Conservation (phyloP, 495 filamentous ascomycete species). For the Glarea lozoyensis region DNA sequence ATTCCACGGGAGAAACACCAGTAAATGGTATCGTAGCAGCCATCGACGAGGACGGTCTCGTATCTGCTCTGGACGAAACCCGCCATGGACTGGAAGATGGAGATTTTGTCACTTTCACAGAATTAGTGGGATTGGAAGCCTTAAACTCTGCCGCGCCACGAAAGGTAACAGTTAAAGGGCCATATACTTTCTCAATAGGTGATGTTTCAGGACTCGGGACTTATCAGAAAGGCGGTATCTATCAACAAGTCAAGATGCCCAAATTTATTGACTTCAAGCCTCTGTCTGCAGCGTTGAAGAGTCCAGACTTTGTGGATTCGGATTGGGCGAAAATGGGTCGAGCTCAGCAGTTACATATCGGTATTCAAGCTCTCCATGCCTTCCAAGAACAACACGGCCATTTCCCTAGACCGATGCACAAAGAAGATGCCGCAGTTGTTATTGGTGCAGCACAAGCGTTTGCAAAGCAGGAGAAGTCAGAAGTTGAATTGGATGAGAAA, state of each 20-base stretch:
- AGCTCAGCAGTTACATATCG: slow-evolving; percentile 82
- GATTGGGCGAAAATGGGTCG: slow-evolving; percentile 98
- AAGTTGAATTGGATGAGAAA: slow-evolving; percentile 83
- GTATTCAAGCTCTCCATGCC: slow-evolving; percentile 83
- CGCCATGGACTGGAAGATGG: slow-evolving; percentile 94
- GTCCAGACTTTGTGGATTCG: slow-evolving; percentile 82
- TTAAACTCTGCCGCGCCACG: slow-evolving; percentile 75
- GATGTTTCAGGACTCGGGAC: slow-evolving; percentile 79
- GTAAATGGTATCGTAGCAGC: slow-evolving; percentile 83
- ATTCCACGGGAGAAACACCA: slow-evolving; percentile 83
- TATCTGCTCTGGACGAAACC: slow-evolving; percentile 92
- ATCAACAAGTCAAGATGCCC: slow-evolving; percentile 94
- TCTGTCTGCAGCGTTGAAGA: slow-evolving; percentile 63
- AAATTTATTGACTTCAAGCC: slow-evolving; percentile 87
- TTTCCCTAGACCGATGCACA: slow-evolving; percentile 74
- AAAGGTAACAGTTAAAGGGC: slow-evolving; percentile 88
- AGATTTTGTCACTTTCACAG: slow-evolving; percentile 89
- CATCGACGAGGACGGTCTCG: slow-evolving; percentile 80
- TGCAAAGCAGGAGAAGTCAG: slow-evolving; percentile 57
- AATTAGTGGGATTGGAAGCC: slow-evolving; percentile 86
- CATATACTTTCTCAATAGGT: slow-evolving; percentile 95
- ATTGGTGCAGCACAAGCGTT: slow-evolving; percentile 62
- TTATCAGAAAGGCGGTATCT: slow-evolving; percentile 83
- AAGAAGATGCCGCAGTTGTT: slow-evolving; percentile 73
- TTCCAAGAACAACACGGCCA: slow-evolving; percentile 65